Conservation (phyloP, 768 basidiomycete genomes). For the Lactarius trivialis region DNA sequence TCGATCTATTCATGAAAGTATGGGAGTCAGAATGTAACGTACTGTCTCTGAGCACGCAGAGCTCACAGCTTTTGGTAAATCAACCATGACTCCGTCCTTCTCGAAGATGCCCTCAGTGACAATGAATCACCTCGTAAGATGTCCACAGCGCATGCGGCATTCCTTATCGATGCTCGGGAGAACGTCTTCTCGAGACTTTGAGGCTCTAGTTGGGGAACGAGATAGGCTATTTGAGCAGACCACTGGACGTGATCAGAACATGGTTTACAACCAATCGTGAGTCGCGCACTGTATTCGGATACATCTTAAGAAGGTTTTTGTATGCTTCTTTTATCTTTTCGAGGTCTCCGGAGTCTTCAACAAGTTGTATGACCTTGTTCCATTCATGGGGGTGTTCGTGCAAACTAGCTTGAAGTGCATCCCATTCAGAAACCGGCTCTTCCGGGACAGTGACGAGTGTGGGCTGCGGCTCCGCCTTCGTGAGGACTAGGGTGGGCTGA, state of each 20-base stretch:
- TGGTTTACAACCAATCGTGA: conserved; percentile 26
- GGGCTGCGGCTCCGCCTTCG: conserved; percentile 22
- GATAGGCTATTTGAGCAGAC: conserved; percentile 77
- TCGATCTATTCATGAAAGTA: too few relatives aligned
- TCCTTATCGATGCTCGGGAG: too few relatives aligned
- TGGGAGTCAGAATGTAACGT: too few relatives aligned
- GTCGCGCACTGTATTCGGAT: conserved; percentile 84
- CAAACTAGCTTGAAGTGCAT: conserved; percentile 52
- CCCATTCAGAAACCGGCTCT: conserved; percentile 56
- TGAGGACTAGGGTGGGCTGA: conserved; percentile 2
- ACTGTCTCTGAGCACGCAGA: too few relatives aligned
- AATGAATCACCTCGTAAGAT: too few relatives aligned
- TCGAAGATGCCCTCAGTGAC: too few relatives aligned
- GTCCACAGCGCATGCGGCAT: too few relatives aligned
- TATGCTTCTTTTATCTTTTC: conserved; percentile 76
- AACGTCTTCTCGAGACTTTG: too few relatives aligned
- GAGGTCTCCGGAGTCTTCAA: conserved; percentile 72
- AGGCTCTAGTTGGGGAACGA: too few relatives aligned
- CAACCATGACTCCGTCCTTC: too few relatives aligned
- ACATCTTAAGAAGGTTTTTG: conserved; percentile 73
- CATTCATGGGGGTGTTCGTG: conserved; percentile 69
- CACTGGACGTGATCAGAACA: conserved; percentile 41
- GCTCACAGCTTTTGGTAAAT: too few relatives aligned
- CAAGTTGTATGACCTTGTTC: conserved; percentile 69
- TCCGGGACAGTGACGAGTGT: conserved; percentile 16